Evolutionary conservation across 495 filamentous ascomycete genomes (phyloP), one percentile per base, ranked within the genome.

Genomic region (Diplogelasinospora grovesii): DNA sequence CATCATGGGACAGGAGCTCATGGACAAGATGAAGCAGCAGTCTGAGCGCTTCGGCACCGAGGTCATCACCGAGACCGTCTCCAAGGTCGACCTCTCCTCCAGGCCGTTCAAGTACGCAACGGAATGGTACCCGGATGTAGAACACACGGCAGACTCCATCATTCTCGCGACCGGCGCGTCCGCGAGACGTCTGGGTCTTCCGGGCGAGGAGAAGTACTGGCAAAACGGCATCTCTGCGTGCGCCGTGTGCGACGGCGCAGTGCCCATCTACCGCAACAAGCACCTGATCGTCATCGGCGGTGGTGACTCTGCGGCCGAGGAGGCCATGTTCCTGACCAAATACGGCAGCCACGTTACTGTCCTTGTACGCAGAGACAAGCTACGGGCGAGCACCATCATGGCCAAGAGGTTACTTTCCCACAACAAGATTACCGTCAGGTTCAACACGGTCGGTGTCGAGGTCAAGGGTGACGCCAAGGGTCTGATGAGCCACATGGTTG

Each of bases 81-180:
- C 79, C 19, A 86, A 81, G 53, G 78, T 99, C 46, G 93, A 99
- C 62, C 71, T 97, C 16, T 85, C 81, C 11, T 67, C 76, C 37
- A 74, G 84, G 4, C 92, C 92, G 22, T 99, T 96, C 76, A 88
- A 85, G 68, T 87, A 88, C 73, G 86, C 86, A 80, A 71, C 78
- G 18, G 87, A 94, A 57, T 87, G 86, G 69, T 66, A 66, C 24
- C 85, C 86, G 55, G 85, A 87, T 36, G 73, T 77, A 50, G 77
- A 77, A 39, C 76, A 83, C 65, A 97, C 93, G 7, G 85, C 93
- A 29, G 87, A 95, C 54, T 71, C 86, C 19, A 63, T 99, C 32
- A 95, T 99, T 66, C 83, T 99, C 31, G 92, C 92, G 11, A 99
- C 92, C 2, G 92, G 92, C 46, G 92, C 92, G 36, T 94, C 89